Evolutionary conservation across 805 yeast species (phyloP), one percentile per base, ranked within the genome.

Genomic region (Helenozyma rhizophorensis): DNA sequence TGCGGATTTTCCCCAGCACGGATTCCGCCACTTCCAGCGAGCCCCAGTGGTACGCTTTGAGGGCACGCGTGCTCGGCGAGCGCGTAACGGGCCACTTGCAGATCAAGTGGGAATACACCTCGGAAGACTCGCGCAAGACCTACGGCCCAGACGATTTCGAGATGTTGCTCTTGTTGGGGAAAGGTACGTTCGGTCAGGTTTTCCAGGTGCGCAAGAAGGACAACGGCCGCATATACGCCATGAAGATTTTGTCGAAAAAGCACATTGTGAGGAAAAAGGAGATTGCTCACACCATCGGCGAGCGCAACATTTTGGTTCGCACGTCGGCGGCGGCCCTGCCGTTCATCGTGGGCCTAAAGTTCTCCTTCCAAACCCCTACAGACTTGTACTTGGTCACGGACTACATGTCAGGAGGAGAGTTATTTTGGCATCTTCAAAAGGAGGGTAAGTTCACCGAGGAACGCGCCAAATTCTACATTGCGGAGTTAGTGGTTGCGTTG

Each of bases 111-210:
- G 79, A 78, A 43, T 90, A 80, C 59, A 52, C 68, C 11, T 77
- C 77, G 28, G 65, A 76, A 22, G 78, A 83, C 14, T 67, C 76
- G 31, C 82, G 84, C 57, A 77, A 78, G 48, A 85, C 82, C 47
- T 85, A 82, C 53, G 96, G 96, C 1, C 98, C 98, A 4, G 82
- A 81, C 32, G 97, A 93, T 61, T 93, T 93, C 60, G 96, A 89
- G 57, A 87, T 90, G 12, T 74, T 93, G 49, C 73, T 96, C 52
- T 68, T 90, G 33, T 68, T 90, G 40, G 98, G 98, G 40, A 88
- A 87, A 56, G 98, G 98, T 34, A 93, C 97, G 1, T 90, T 90
- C 68, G 98, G 98, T 21, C 96, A 87, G 65, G 98, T 90, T 23
- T 93, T 83, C 62, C 98, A 93, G 65, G 98, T 93, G 27, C 79